Evolutionary conservation across 1,284 basidiomycete genomes (phyloP), one percentile per base, ranked within the genome.

Genomic region (Marasmius fiardii): DNA sequence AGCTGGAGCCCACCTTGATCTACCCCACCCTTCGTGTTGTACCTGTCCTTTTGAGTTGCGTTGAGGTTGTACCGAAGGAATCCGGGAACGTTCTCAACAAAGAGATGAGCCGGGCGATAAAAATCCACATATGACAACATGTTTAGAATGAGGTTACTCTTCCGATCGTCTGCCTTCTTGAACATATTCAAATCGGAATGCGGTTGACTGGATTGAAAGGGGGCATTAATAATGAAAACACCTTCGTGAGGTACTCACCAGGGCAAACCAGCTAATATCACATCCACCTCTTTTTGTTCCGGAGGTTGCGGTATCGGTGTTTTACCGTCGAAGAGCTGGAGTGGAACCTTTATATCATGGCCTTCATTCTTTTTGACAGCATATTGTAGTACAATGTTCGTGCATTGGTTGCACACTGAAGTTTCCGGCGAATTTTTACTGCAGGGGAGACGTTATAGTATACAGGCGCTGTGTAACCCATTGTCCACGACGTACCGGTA

Each of bases 11-110:
- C 85, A 10, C 90, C 89, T 76, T 80, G 81, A 26, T 77, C 72
- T 37, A 89, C 80, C 0, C 84, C 86, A 20, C 85, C 86, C 48
- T 74, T 73, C 0, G 82, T 70, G n/a, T 68, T 64, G 65, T 86
- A 68, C 28, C 62, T 61, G n/a, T 74, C 71, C 2, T 68, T 71
- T 63, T 87, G 84, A 8, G 60, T 68, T 0, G 81, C 74, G 54
- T 79, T 78, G 18, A 90, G 76, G 11, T 71, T 77, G 61, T 76
- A 86, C 12, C 65, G 68, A 1, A 88, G 62, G 62, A 91, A 90
- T 0, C 88, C 89, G 0, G 80, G 73, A 11, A 91, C 88, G 62
- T 91, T 91, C 66, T 91, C 88, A 45, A 90, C 81, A 59, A 85
- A 76, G 57, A 80, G 81, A 54, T 80, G 81, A n/a, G 73, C 70